Evolutionary conservation across 208 protist genomes (phyloP).

Genomic region (Wallacemonas collosoma): DNA sequence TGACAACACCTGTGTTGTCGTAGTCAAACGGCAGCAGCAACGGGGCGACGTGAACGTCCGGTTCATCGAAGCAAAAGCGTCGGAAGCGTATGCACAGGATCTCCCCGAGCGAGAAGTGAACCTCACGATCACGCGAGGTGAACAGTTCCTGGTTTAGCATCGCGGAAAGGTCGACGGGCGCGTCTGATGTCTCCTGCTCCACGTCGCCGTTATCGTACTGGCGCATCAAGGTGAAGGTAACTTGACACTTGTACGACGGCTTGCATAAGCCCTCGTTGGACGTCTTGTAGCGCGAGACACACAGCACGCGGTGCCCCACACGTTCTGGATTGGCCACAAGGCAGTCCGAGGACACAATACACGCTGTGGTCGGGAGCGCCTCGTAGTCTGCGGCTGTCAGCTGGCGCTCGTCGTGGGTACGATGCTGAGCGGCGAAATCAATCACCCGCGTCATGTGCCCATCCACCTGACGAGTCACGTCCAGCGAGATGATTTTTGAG

Average conservation of each 20-base stretch:
- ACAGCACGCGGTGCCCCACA: slow-evolving; percentile 52
- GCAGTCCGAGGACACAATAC: slow-evolving; percentile 54
- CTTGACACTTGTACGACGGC: slow-evolving; percentile 70
- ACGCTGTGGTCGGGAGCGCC: slow-evolving; percentile 51
- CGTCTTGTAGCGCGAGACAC: slow-evolving; percentile 69
- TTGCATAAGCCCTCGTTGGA: slow-evolving; percentile 67
- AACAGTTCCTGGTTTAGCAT: slow-evolving; percentile 61
- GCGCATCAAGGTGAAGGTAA: slow-evolving; percentile 45
- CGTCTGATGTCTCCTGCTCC: slow-evolving; percentile 25
- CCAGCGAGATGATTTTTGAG: slow-evolving; percentile 22
- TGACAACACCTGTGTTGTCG: slow-evolving; percentile 41
- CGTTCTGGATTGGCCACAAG: slow-evolving; percentile 34
- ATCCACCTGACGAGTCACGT: slow-evolving; percentile 12
- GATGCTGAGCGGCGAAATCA: slow-evolving; percentile 55
- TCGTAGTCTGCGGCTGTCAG: slow-evolving; percentile 44
- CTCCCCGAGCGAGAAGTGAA: slow-evolving; percentile 55
- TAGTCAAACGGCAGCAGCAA: slow-evolving; percentile 70
- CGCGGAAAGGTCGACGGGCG: slow-evolving; percentile 50
- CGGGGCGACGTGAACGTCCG: slow-evolving; percentile 32
- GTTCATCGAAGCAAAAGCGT: slow-evolving; percentile 46
- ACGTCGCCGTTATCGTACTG: slow-evolving; percentile 34
- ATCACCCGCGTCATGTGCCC: slow-evolving; percentile 31
- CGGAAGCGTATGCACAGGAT: slow-evolving; percentile 61
- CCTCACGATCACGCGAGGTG: slow-evolving; percentile 39
- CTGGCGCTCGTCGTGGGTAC: slow-evolving; percentile 40